Conservation (phyloP, 176 grass and related monocot genomes). For the Tuctoria greenei region DNA sequence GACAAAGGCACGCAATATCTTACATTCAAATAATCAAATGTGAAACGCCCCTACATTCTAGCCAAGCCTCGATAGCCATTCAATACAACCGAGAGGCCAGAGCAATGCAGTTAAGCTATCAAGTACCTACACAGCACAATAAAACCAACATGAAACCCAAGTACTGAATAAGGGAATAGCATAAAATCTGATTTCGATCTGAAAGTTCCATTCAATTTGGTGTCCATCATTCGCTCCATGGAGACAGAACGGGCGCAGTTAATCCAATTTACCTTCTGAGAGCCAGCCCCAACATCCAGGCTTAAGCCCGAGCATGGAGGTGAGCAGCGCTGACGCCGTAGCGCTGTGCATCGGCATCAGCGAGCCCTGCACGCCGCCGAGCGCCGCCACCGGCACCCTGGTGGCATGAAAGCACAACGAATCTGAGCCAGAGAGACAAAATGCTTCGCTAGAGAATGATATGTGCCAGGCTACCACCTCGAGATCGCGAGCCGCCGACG, state of each 20-base stretch:
- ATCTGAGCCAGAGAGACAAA: conserved; percentile 23
- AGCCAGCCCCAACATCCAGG: conserved; percentile 92
- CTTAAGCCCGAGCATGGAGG: conserved; percentile 79
- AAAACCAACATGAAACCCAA: not conserved
- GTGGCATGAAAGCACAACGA: not conserved
- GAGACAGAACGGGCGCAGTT: not conserved
- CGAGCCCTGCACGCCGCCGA: conserved; percentile 57
- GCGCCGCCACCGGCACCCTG: conserved; percentile 66
- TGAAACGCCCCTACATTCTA: not conserved
- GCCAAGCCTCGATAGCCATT: conserved; percentile 1
- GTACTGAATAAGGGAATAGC: not conserved
- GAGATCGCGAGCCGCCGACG: conserved; percentile 44
- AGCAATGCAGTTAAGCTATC: not conserved
- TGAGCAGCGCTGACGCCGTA: conserved; percentile 82
- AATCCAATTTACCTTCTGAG: conserved; percentile 69
- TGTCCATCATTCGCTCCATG: not conserved
- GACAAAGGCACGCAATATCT: not conserved
- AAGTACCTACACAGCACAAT: not conserved
- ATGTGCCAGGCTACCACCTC: conserved; percentile 23
- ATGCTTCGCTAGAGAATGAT: not conserved
- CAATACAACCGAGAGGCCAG: not conserved
- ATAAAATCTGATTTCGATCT: not conserved
- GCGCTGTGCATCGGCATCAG: conserved; percentile 87
- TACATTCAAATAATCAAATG: not conserved
- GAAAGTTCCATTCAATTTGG: not conserved